A percentile compares a stretch with the other conserved stretches of the same genome.
phyloP scores from a whole-genome alignment of 148 eudicot species.

The Selenicereus undatus region DNA sequence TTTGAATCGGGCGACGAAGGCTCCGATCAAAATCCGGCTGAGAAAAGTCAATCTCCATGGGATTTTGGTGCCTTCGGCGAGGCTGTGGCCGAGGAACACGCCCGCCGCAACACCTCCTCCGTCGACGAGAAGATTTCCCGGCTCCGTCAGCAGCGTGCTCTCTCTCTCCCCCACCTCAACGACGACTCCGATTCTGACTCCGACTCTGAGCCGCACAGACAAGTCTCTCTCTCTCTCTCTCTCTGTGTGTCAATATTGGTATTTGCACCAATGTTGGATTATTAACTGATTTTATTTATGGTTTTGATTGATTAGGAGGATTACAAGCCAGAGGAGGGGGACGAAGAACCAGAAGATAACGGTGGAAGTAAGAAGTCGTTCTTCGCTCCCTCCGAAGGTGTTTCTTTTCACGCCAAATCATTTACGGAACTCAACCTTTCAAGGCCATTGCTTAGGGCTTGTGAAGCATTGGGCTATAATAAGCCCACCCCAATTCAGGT shows the following conservation, averaged over 20 bases:
- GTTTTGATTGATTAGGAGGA: constrained; percentile 22
- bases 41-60: constrained; percentile 54
- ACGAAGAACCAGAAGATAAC: constrained; percentile 42
- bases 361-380: constrained; percentile 46
- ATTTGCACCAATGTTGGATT: no score
- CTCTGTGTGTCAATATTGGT: background rate
- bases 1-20: constrained; percentile 8
- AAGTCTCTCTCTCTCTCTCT: constrained; percentile 23
- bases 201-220: constrained; percentile 35
- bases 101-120: constrained; percentile 76
- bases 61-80: constrained; percentile 74
- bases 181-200: constrained; percentile 13
- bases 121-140: constrained; percentile 66
- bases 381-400: constrained; percentile 63
- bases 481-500: constrained; percentile 99
- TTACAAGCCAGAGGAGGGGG: constrained; percentile 54
- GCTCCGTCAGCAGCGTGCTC: constrained; percentile 30
- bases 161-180: constrained; percentile 16
- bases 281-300: background rate
- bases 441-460: constrained; percentile 85
- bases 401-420: constrained; percentile 63
- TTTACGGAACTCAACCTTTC: constrained; percentile 79
- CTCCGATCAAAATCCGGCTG: constrained; percentile 4
- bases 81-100: constrained; percentile 77
- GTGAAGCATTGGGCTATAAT: constrained; percentile 72